Evolutionary conservation across 495 filamentous ascomycete species (phyloP).

Genomic region (Tuber magnatum): DNA sequence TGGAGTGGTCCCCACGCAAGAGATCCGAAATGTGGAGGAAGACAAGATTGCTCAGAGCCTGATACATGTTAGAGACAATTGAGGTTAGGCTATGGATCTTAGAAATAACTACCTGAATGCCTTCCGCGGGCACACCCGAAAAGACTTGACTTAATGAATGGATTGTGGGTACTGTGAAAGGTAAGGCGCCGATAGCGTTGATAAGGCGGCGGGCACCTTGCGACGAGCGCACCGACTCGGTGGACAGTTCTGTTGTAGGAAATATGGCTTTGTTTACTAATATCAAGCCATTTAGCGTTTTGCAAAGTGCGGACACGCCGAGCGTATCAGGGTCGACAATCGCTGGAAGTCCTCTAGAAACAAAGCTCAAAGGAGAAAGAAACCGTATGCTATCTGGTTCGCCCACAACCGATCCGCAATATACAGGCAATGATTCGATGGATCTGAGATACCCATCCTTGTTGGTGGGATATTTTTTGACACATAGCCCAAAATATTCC

Average conservation of each 20-base stretch:
- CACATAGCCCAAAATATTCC: conserved; percentile 12
- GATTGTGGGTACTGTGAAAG: not conserved
- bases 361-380: not conserved
- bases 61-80: conserved; percentile 1
- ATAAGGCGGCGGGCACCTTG: conserved; percentile 18
- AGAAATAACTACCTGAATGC: not conserved
- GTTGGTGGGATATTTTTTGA: not conserved
- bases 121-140: not conserved
- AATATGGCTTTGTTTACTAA: conserved; percentile 20
- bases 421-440: conserved; percentile 15
- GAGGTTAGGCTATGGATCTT: not conserved
- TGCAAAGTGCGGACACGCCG: not conserved
- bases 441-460: not conserved
- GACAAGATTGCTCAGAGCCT: conserved; percentile 22
- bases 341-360: not conserved
- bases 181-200: conserved; percentile 14
- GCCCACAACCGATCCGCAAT: conserved; percentile 23
- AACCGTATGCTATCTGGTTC: not conserved
- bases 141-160: not conserved
- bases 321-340: not conserved
- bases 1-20: conserved; percentile 4
- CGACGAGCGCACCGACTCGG: conserved; percentile 2
- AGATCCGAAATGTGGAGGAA: conserved; percentile 12
- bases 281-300: conserved; percentile 14
- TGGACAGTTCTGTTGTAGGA: not conserved